Conservation (phyloP, 371 early-diverging fungal genomes). For the Entomophthora muscae region DNA sequence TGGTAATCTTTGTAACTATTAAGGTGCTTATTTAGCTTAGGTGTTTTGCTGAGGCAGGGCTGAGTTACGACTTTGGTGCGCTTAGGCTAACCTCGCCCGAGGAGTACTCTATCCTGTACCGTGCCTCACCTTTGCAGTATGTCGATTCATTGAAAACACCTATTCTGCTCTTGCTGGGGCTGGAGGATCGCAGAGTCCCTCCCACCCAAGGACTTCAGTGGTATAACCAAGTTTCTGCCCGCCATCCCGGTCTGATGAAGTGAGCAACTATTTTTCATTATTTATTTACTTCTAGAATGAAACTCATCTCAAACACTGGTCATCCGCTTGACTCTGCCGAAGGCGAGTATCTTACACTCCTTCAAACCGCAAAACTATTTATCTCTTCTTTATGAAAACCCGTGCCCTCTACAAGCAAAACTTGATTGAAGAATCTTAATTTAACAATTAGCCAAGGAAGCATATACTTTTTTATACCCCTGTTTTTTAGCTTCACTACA, state of each 20-base stretch:
- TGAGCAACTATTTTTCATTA: slow-evolving; percentile 1
- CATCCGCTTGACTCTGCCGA: slow-evolving; percentile 1
- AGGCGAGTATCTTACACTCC: neutral
- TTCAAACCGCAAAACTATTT: neutral
- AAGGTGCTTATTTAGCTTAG: neutral
- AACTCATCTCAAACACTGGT: neutral
- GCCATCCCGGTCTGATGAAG: slow-evolving; percentile 10
- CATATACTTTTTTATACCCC: no score
- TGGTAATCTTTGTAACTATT: slow-evolving; percentile 26
- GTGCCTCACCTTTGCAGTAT: slow-evolving; percentile 29
- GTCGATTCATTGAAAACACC: slow-evolving; percentile 33
- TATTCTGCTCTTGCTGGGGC: slow-evolving; percentile 38
- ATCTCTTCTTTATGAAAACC: no score
- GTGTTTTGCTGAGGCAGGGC: slow-evolving; percentile 28
- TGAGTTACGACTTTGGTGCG: slow-evolving; percentile 18
- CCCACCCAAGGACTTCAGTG: slow-evolving; percentile 28
- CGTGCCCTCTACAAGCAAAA: no score
- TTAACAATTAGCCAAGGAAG: no score
- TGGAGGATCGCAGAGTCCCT: slow-evolving; percentile 48
- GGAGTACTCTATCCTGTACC: slow-evolving; percentile 27
- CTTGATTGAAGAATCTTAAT: no score
- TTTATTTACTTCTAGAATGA: neutral
- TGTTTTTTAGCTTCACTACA: no score
- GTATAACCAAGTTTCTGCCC: slow-evolving; percentile 17
- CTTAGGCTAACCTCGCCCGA: slow-evolving; percentile 25